Percentiles rank a stretch among this genome's conserved stretches.
Evolutionary conservation across 163 green algal genomes (phyloP).

Genomic region (Prototheca cutis): DNA sequence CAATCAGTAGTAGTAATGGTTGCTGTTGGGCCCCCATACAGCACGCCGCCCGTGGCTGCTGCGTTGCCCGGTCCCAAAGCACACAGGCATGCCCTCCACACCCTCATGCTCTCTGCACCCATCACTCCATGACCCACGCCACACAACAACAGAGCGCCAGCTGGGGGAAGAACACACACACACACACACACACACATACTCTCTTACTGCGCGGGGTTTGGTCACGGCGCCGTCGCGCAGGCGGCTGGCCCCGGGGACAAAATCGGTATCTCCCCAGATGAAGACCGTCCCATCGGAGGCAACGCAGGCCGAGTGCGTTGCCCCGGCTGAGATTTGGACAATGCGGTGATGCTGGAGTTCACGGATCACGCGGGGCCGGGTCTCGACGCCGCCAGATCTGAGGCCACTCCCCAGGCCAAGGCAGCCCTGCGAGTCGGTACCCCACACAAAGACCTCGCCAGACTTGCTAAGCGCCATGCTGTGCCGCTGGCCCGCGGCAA

Average conservation of each 20-base stretch:
- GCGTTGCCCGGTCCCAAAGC: background rate
- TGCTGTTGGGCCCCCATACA: background rate
- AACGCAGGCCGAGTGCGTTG: constrained; percentile 22
- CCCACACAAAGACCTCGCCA: constrained; percentile 63
- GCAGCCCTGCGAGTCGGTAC: constrained; percentile 62
- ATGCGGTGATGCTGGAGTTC: constrained; percentile 21
- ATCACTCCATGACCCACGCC: background rate
- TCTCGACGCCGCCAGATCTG: constrained; percentile 40
- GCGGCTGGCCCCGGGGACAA: background rate
- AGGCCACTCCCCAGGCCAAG: constrained; percentile 27
- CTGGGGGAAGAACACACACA: too few species aligned
- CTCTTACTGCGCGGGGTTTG: background rate
- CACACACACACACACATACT: background rate
- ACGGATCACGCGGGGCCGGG: constrained; percentile 28
- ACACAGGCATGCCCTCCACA: background rate
- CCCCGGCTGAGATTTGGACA: constrained; percentile 7
- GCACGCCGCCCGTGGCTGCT: too few species aligned
- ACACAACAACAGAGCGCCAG: too few species aligned
- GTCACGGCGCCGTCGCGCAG: background rate
- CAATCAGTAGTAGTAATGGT: background rate
- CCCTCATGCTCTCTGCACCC: background rate
- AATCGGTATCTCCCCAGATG: constrained; percentile 27
- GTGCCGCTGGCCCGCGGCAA: constrained; percentile 39
- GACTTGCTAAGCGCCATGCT: constrained; percentile 30
- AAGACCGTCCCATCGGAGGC: constrained; percentile 13